Evolutionary conservation across 495 filamentous ascomycete genomes (phyloP).

Genomic region (Usnea hakonensis): DNA sequence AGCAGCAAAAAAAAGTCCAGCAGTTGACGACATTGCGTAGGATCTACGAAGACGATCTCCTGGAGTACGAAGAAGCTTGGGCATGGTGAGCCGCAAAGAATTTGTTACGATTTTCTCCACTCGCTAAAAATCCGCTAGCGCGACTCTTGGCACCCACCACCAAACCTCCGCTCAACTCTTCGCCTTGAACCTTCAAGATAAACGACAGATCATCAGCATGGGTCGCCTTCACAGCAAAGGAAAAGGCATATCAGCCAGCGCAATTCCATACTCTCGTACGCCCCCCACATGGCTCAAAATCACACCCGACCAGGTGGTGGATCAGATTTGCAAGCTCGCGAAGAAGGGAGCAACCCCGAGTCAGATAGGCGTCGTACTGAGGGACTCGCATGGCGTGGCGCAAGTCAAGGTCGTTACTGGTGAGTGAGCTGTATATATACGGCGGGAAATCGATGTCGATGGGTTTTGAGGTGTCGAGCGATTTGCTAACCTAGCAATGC

Average conservation of each 20-base stretch:
- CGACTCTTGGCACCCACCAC: slow-evolving; percentile 20
- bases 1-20: not conserved
- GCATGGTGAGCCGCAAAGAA: too few relatives aligned
- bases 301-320: slow-evolving; percentile 82
- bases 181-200: not conserved
- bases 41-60: not conserved
- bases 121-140: slow-evolving; percentile 14
- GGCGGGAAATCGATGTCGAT: too few relatives aligned
- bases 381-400: slow-evolving; percentile 94
- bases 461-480: not conserved
- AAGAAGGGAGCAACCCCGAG: slow-evolving; percentile 93
- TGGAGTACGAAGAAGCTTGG: not conserved
- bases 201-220: slow-evolving; percentile 53
- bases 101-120: not conserved
- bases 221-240: slow-evolving; percentile 98
- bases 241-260: slow-evolving; percentile 94
- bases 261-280: slow-evolving; percentile 92
- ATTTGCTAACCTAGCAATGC: slow-evolving; percentile 25
- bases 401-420: slow-evolving; percentile 96
- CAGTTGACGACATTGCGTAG: not conserved
- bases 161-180: not conserved
- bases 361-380: slow-evolving; percentile 96
- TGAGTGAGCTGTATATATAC: too few relatives aligned
- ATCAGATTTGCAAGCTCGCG: slow-evolving; percentile 98
- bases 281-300: slow-evolving; percentile 89